Evolutionary conservation across 331 rosid genomes (phyloP), one percentile per base, ranked within the genome.

Genomic region (Phaseolus coccineus): DNA sequence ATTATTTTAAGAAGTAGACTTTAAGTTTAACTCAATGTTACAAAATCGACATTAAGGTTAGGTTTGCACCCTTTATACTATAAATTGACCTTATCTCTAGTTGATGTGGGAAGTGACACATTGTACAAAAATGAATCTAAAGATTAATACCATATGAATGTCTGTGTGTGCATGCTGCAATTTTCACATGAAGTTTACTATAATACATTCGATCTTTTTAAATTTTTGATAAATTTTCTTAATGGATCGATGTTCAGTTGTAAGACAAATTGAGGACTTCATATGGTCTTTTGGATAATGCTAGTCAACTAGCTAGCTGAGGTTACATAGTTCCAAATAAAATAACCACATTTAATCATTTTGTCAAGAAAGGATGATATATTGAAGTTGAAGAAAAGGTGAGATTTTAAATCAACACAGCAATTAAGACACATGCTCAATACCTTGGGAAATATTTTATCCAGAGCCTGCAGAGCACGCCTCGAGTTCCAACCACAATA

Each of bases 401-500:
- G 9, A 28, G 39, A 33, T 19, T 44, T 58, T 47, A 58, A 72
- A 11, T 55, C 13, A 35, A 74, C 42, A 53, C 4, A 16, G 22
- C 66, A 79, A 35, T 79, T n/a, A 27, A 30, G 15, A 15, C 1
- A 73, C 6, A 51, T 33, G 46, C n/a, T 55, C 27, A 35, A 52
- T 87, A 91, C 98, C 97, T 92, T 88, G 2, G 98, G 97, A 77
- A 94, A 94, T 81, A 92, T 78, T 85, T 85, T 65, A 71, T 92
- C 88, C 1, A 94, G 68, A 84, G 89, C 86, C 73, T 67, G 82
- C 24, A 94, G 44, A 82, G 91, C 98, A n/a, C 91, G 89, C 80
- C 97, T 90, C 47, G 98, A 88, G 77, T 86, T 94, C 98, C 98
- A 94, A 27, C 89, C 96, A 37, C 77, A 22, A 35, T 94, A 94